Evolutionary conservation across 208 protist genomes (phyloP), one percentile per base, ranked within the genome.

Genomic region (Lotmaria passim): DNA sequence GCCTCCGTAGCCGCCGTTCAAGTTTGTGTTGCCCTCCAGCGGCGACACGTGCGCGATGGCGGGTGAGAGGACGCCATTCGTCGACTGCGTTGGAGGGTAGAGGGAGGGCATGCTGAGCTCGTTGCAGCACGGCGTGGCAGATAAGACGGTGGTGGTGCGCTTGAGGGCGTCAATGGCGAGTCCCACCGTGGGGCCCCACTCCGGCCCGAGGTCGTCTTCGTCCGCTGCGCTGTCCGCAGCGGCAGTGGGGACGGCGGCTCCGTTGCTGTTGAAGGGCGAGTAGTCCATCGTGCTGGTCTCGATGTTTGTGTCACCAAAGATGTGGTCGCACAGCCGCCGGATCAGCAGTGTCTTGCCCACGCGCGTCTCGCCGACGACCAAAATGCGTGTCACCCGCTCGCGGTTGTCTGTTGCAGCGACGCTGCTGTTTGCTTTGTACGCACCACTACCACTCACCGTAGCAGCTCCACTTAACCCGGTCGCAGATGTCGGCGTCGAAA

Each of bases 341-440:
- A 93, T 69, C 31, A 96, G 76, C 21, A 96, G 62, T n/a, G 88
- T 93, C 55, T 96, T 96, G 38, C 91, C 91, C 10, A 93, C 87
- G 36, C 80, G 62, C 24, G 85, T 84, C 34, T 93, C 83, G 14
- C 91, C 91, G 23, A 96, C 80, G 8, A 96, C 82, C 6, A 96
- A 86, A 59, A 96, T 76, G 31, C 84, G 84, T 0, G 70, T 76
- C 15, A 65, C 33, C 6, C 62, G 70, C 30, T 76, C 70, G n/a
- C 46, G 34, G 47, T 33, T 19, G 68, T 39, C 38, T 26, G 2
- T 28, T 15, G 41, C 4, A 3, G 21, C 15, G 3, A 28, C 3
- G 1, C 7, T 2, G 21, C 10, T 10, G 38, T 31, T 56, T 36
- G 7, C 28, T 2, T 17, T 56, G 50, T 21, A 14, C 3, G 50